phyloP scores from a whole-genome alignment of 2,329 filamentous ascomycete species.

The Penicillium sp. region DNA sequence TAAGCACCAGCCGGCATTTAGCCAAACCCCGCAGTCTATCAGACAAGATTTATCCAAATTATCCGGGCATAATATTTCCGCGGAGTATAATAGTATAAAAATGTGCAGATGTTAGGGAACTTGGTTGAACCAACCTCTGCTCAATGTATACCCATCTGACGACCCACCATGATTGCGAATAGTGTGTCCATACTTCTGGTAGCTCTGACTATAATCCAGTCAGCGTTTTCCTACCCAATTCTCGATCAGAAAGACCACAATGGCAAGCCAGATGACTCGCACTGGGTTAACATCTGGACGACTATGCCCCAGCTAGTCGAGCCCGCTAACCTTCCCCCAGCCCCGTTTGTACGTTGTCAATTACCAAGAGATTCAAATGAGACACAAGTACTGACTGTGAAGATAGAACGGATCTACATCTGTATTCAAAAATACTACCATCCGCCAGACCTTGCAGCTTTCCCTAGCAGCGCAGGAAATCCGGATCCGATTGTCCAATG shows the following conservation, averaged over 20 bases:
- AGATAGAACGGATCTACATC: conserved; percentile 50
- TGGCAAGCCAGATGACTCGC: conserved; percentile 11
- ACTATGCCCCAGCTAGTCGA: conserved; percentile 65
- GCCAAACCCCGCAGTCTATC: background rate
- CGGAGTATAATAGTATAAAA: background rate
- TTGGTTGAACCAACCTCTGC: background rate
- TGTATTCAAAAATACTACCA: conserved; percentile 60
- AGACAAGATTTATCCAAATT: conserved; percentile 3
- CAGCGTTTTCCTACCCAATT: background rate
- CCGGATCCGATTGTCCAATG: conserved; percentile 62
- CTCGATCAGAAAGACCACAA: background rate
- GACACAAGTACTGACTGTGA: background rate
- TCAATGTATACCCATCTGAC: background rate
- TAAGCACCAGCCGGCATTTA: background rate
- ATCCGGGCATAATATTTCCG: background rate
- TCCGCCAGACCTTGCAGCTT: conserved; percentile 63
- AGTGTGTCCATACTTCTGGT: background rate
- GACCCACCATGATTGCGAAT: background rate
- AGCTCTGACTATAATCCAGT: background rate
- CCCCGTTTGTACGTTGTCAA: conserved; percentile 48
- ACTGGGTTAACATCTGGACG: conserved; percentile 63
- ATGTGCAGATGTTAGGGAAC: background rate
- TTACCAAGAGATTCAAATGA: too few species aligned
- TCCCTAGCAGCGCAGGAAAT: conserved; percentile 56
- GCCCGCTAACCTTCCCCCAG: conserved; percentile 57